Conservation (phyloP, 257 asterid species). For the Asclepias syriaca region DNA sequence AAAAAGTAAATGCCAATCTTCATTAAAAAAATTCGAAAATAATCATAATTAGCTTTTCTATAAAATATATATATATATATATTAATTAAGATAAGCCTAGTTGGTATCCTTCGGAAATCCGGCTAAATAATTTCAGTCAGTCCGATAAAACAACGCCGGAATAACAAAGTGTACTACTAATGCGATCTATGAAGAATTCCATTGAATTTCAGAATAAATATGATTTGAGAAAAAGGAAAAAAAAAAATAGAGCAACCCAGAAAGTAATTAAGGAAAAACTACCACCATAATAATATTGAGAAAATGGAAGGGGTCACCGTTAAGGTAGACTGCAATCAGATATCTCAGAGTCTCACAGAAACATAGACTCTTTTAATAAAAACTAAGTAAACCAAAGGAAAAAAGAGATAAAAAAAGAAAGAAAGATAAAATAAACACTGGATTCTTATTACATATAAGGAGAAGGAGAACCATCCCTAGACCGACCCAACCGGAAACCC, state of each 20-base stretch:
- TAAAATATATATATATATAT: too few species aligned
- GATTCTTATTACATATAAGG: not conserved
- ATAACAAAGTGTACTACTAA: too few species aligned
- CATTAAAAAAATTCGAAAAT: too few species aligned
- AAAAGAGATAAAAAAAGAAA: not conserved
- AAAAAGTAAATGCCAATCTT: too few species aligned
- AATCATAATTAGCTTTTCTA: too few species aligned
- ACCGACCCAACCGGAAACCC: not conserved
- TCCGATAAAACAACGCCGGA: too few species aligned
- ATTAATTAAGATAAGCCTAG: too few species aligned
- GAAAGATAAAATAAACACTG: not conserved
- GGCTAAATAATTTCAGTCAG: too few species aligned
- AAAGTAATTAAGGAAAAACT: not conserved
- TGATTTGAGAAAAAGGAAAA: too few species aligned
- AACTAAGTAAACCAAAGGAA: not conserved
- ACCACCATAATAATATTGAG: not conserved
- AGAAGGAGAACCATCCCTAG: not conserved
- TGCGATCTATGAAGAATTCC: too few species aligned
- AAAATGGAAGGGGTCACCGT: not conserved
- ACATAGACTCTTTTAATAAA: not conserved
- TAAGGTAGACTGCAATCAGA: slow-evolving; percentile 2
- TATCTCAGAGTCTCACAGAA: not conserved
- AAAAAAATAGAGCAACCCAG: not conserved
- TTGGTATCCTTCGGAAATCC: too few species aligned
- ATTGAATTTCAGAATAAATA: too few species aligned